Evolutionary conservation across 108 stramenopile species (phyloP).

Genomic region (Cyclostephanos invisitatus): DNA sequence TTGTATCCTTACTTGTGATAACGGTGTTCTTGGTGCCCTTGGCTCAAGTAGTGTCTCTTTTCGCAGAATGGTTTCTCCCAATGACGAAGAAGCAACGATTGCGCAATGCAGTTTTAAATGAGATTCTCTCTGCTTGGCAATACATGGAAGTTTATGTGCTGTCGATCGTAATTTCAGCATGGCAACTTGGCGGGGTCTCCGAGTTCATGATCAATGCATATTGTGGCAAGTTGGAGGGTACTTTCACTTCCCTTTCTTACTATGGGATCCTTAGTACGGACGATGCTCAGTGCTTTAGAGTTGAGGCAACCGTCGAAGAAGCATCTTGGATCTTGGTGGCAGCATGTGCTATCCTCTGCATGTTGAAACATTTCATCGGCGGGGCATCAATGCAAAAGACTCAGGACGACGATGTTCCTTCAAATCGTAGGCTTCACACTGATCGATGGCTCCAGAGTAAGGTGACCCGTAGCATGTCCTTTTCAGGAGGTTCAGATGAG

Average conservation of each 20-base stretch:
- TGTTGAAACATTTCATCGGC: slow-evolving; percentile 35
- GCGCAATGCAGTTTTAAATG: slow-evolving; percentile 45
- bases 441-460: slow-evolving; percentile 27
- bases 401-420: slow-evolving; percentile 20
- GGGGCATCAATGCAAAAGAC: slow-evolving; percentile 36
- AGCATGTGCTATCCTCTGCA: slow-evolving; percentile 26
- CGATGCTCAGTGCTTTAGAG: slow-evolving; percentile 81
- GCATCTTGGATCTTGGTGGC: slow-evolving; percentile 65
- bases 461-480: slow-evolving; percentile 5
- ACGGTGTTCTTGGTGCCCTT: slow-evolving; percentile 78
- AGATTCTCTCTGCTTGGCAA: slow-evolving; percentile 78
- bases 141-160: slow-evolving; percentile 83
- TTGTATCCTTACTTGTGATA: slow-evolving; percentile 61
- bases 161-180: slow-evolving; percentile 66
- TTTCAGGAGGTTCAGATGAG: slow-evolving; percentile 11
- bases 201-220: slow-evolving; percentile 78
- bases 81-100: slow-evolving; percentile 38
- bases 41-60: slow-evolving; percentile 46
- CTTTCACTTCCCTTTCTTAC: slow-evolving; percentile 60
- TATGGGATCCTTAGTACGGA: slow-evolving; percentile 61
- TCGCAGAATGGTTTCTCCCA: slow-evolving; percentile 62
- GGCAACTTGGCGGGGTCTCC: slow-evolving; percentile 74
- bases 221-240: slow-evolving; percentile 57
- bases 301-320: slow-evolving; percentile 58
- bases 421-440: slow-evolving; percentile 33